phyloP scores from a whole-genome alignment of 306 rosid species.

The Prunus davidiana region DNA sequence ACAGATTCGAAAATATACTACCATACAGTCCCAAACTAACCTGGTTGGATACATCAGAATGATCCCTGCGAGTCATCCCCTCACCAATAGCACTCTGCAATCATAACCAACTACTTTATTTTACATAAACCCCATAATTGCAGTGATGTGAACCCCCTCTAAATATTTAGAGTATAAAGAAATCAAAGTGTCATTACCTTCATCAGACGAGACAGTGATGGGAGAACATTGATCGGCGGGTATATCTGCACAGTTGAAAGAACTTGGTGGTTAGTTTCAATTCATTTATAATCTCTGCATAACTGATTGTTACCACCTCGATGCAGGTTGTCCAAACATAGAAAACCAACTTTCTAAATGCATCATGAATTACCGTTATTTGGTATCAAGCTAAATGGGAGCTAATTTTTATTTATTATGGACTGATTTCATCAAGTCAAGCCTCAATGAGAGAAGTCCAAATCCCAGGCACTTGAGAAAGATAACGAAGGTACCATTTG shows the following conservation, averaged over 20 bases:
- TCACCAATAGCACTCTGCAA: constrained; percentile 99
- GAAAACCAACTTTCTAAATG: constrained; percentile 9
- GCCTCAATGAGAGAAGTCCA: not conserved
- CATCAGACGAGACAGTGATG: constrained; percentile 97
- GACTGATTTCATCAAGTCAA: not conserved
- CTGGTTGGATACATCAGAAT: constrained; percentile 98
- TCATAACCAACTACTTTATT: constrained; percentile 14
- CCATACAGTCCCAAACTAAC: constrained; percentile 35
- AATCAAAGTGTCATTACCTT: constrained; percentile 52
- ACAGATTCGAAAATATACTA: not conserved
- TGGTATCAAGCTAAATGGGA: not conserved
- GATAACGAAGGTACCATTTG: not conserved
- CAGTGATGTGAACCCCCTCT: not conserved
- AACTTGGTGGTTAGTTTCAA: constrained; percentile 32
- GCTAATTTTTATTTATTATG: not conserved
- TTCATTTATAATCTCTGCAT: constrained; percentile 14
- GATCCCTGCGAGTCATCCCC: constrained; percentile 99
- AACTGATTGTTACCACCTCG: constrained; percentile 13
- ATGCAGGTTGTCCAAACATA: not conserved
- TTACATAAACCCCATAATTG: not conserved
- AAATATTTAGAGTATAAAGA: constrained; percentile 16
- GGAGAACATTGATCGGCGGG: constrained; percentile 98
- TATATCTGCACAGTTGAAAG: constrained; percentile 61
- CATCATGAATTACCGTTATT: constrained; percentile 8
- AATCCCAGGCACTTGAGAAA: not conserved